Percentiles rank a stretch among this genome's conserved stretches.
Evolutionary conservation across 2,329 filamentous ascomycete species (phyloP).

Genomic region (Phialocephala subalpina): DNA sequence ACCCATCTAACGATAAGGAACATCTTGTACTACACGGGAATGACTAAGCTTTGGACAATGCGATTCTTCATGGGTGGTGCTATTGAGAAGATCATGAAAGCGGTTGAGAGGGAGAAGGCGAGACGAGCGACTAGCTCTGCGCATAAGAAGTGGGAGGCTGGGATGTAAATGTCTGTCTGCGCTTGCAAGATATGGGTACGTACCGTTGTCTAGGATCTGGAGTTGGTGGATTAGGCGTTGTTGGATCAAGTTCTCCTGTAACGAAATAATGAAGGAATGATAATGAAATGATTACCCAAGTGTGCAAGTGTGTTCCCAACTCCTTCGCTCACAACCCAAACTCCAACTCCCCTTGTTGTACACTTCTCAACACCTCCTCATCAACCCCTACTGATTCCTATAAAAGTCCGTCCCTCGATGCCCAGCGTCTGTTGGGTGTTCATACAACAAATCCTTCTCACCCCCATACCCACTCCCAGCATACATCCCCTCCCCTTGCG

Average conservation of each 20-base stretch:
- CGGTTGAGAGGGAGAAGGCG: neutral
- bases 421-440: neutral
- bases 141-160: constrained; percentile 7
- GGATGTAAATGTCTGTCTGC: neutral
- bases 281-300: too few species aligned
- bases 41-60: neutral
- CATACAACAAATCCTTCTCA: neutral
- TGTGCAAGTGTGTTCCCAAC: too few species aligned
- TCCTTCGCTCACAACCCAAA: too few species aligned
- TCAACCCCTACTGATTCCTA: constrained; percentile 15
- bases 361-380: neutral
- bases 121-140: neutral
- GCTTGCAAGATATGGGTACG: too few species aligned
- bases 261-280: too few species aligned
- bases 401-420: constrained; percentile 9
- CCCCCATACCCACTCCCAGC: constrained; percentile 16
- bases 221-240: too few species aligned
- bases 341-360: too few species aligned
- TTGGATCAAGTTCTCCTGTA: too few species aligned
- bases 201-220: too few species aligned
- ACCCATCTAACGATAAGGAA: neutral
- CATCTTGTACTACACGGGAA: neutral
- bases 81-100: neutral
- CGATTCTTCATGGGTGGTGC: neutral
- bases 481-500: constrained; percentile 13